phyloP scores from a whole-genome alignment of 1,139 yeast species.

The Pichia norvegensis region DNA sequence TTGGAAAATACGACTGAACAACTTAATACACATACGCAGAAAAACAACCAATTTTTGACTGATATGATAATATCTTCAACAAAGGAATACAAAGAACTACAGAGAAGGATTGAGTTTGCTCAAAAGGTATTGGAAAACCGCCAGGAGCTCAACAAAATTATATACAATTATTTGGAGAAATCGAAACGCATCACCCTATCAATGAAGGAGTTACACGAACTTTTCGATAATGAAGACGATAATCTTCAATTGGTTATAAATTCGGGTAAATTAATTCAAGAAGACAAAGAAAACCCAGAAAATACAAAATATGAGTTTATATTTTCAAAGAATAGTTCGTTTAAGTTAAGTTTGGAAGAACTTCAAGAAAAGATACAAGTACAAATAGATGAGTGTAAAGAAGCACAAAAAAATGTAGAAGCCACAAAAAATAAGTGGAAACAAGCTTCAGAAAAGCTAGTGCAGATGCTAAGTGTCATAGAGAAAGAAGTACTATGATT shows the following conservation, averaged over 20 bases:
- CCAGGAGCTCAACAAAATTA: conserved; percentile 19
- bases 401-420: conserved; percentile 17
- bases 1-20: conserved; percentile 14
- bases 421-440: conserved; percentile 22
- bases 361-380: conserved; percentile 18
- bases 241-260: conserved; percentile 21
- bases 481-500: conserved; percentile 3
- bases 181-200: conserved; percentile 21
- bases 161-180: conserved; percentile 19
- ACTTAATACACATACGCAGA: conserved; percentile 15
- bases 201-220: conserved; percentile 18
- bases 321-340: conserved; percentile 16
- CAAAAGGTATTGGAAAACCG: conserved; percentile 19
- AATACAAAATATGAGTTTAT: conserved; percentile 20
- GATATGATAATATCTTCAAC: conserved; percentile 18
- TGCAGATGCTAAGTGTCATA: conserved; percentile 7
- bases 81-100: conserved; percentile 17
- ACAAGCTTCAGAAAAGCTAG: conserved; percentile 6
- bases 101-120: conserved; percentile 17
- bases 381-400: conserved; percentile 25
- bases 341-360: conserved; percentile 19
- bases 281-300: conserved; percentile 13
- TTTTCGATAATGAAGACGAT: conserved; percentile 23
- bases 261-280: conserved; percentile 20
- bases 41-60: conserved; percentile 16